A percentile compares a stretch with the other conserved stretches of the same genome.
These are phyloP conservation scores for Thinopyrum elongatum DNA, from an alignment of 176 grass and related monocot species.

Conservation along the genomic window DNA sequence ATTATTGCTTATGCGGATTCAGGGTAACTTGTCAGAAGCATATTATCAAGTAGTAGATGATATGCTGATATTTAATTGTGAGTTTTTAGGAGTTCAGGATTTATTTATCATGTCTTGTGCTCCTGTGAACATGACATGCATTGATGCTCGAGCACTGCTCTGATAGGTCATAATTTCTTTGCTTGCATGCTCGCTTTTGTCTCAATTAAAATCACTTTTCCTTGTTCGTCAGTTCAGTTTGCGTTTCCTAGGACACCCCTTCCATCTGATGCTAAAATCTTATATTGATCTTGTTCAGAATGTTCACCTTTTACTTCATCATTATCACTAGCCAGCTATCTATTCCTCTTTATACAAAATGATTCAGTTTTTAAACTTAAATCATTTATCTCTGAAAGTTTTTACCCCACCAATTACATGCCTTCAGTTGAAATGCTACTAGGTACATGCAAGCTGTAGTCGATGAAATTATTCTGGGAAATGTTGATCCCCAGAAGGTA, in stretches of 20 bases:
- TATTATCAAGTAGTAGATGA: not conserved
- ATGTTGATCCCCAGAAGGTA: slow-evolving; percentile 76
- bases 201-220: not conserved
- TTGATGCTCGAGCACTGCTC: not conserved
- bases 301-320: not conserved
- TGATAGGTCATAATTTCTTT: not conserved
- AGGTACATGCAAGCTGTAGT: slow-evolving; percentile 98
- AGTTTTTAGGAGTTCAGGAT: slow-evolving; percentile 3
- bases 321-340: not conserved
- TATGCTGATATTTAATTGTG: not conserved
- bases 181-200: slow-evolving; percentile 8
- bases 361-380: not conserved
- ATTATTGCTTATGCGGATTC: not conserved
- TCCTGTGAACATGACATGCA: not conserved
- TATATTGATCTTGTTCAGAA: not conserved
- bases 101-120: not conserved
- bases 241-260: not conserved
- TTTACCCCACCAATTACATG: not conserved
- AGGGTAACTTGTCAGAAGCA: not conserved
- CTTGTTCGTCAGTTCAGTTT: not conserved
- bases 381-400: slow-evolving; percentile 20
- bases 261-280: not conserved
- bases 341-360: not conserved
- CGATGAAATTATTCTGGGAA: slow-evolving; percentile 79
- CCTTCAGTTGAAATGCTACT: slow-evolving; percentile 32